phyloP scores from a whole-genome alignment of 257 asterid species.

The Echites panduratus region DNA sequence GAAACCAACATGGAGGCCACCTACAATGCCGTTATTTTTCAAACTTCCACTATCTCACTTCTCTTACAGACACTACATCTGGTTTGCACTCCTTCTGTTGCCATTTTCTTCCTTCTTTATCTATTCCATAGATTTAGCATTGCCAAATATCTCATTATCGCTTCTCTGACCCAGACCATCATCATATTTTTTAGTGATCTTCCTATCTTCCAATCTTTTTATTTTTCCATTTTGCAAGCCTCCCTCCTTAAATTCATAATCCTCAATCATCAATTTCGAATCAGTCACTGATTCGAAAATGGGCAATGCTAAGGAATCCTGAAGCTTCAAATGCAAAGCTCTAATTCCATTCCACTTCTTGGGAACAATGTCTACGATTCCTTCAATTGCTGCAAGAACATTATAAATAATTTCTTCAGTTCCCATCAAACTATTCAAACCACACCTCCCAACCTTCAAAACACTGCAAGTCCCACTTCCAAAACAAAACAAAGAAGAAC shows the following conservation, averaged over 20 bases:
- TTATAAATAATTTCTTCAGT: conserved; percentile 51
- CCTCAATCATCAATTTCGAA: neutral
- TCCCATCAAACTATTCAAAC: conserved; percentile 22
- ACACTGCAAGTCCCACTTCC: conserved; percentile 69
- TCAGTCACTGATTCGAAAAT: conserved; percentile 30
- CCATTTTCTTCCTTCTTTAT: neutral
- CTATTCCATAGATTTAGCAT: neutral
- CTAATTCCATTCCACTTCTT: conserved; percentile 60
- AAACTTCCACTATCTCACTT: neutral
- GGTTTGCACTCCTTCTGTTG: neutral
- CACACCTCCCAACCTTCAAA: conserved; percentile 58
- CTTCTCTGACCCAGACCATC: neutral
- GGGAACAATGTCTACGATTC: conserved; percentile 43
- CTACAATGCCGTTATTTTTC: neutral
- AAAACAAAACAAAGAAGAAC: conserved; percentile 52
- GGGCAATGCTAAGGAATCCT: conserved; percentile 75
- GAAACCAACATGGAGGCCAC: neutral
- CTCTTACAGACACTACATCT: neutral
- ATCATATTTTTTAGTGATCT: neutral
- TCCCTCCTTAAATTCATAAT: neutral
- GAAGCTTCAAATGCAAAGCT: conserved; percentile 75
- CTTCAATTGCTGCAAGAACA: conserved; percentile 52
- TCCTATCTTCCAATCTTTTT: neutral
- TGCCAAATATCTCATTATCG: too few relatives aligned
- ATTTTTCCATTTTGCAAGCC: neutral